These are phyloP conservation scores for Phycomyces blakesleeanus DNA, from an alignment of 192 early-diverging fungal species.

Conservation along the genomic window DNA sequence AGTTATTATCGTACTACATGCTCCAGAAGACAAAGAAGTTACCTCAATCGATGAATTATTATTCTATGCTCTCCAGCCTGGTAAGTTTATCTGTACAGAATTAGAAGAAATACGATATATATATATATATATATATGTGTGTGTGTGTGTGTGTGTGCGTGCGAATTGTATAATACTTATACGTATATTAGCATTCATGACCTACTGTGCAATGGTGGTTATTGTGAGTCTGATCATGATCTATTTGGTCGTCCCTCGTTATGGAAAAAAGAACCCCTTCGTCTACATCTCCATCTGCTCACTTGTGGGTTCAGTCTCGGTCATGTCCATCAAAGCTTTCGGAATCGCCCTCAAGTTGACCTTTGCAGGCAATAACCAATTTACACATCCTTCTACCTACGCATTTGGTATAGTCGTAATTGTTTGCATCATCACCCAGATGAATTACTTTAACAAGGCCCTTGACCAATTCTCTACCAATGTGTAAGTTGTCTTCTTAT, in stretches of 20 bases:
- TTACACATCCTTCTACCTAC: slow-evolving; percentile 86
- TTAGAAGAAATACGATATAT: no score
- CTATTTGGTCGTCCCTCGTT: slow-evolving; percentile 71
- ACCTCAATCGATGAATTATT: slow-evolving; percentile 83
- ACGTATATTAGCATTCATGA: slow-evolving; percentile 62
- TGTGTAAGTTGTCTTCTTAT: slow-evolving; percentile 34
- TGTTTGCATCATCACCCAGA: slow-evolving; percentile 86
- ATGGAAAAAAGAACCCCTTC: slow-evolving; percentile 76
- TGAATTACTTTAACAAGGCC: slow-evolving; percentile 99
- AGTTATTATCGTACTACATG: slow-evolving; percentile 81
- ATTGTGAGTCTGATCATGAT: slow-evolving; percentile 72
- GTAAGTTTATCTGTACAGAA: slow-evolving; percentile 27
- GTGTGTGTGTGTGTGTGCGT: no score
- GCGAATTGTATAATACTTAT: not conserved
- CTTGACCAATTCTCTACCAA: slow-evolving; percentile 91
- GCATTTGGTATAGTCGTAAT: slow-evolving; percentile 77
- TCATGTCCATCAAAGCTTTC: slow-evolving; percentile 92
- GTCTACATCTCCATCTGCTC: slow-evolving; percentile 96
- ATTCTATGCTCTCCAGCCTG: slow-evolving; percentile 71
- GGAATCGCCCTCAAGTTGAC: slow-evolving; percentile 91
- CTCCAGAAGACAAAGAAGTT: slow-evolving; percentile 80
- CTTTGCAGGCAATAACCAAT: slow-evolving; percentile 89
- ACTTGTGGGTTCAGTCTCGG: slow-evolving; percentile 88
- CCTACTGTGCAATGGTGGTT: slow-evolving; percentile 69
- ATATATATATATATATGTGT: no score